These are phyloP conservation scores for Globisporangium recalcitrans DNA, from an alignment of 352 stramenopile species.

Conservation along the genomic window DNA sequence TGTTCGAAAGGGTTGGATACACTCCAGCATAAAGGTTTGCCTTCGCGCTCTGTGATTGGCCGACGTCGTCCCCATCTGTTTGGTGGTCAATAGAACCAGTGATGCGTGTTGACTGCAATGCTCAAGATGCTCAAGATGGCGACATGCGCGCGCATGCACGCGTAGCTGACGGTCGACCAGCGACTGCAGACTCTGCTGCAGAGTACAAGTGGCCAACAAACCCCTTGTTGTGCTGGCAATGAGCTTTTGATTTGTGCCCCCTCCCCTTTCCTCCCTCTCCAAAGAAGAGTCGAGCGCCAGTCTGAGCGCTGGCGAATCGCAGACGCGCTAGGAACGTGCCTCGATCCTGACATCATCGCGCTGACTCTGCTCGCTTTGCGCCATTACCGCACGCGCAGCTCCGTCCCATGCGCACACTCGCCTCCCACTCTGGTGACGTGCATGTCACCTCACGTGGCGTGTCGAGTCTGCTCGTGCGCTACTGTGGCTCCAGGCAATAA, in stretches of 20 bases:
- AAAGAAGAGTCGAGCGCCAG: not conserved
- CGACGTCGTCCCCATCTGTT: too few relatives aligned
- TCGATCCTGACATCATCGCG: not conserved
- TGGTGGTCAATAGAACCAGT: too few relatives aligned
- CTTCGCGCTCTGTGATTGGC: too few relatives aligned
- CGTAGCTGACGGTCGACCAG: too few relatives aligned
- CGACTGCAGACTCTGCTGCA: not conserved
- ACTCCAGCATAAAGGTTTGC: too few relatives aligned
- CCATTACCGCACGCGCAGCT: not conserved
- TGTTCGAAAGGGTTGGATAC: too few relatives aligned
- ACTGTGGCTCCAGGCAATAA: not conserved
- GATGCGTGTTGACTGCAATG: too few relatives aligned
- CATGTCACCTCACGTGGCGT: not conserved
- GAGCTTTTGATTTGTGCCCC: not conserved
- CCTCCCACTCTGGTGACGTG: slow-evolving; percentile 6
- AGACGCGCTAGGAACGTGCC: slow-evolving; percentile 13
- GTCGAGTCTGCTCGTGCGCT: not conserved
- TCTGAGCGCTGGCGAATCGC: not conserved
- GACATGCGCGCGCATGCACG: too few relatives aligned
- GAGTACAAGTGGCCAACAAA: not conserved
- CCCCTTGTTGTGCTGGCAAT: not conserved
- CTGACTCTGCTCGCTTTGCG: not conserved
- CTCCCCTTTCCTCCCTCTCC: not conserved
- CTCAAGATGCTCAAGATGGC: too few relatives aligned
- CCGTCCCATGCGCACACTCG: not conserved